A percentile compares a stretch with the other conserved stretches of the same genome.
These are phyloP conservation scores for Eucalyptus camaldulensis DNA, from an alignment of 345 rosid species.

Conservation along the genomic window DNA sequence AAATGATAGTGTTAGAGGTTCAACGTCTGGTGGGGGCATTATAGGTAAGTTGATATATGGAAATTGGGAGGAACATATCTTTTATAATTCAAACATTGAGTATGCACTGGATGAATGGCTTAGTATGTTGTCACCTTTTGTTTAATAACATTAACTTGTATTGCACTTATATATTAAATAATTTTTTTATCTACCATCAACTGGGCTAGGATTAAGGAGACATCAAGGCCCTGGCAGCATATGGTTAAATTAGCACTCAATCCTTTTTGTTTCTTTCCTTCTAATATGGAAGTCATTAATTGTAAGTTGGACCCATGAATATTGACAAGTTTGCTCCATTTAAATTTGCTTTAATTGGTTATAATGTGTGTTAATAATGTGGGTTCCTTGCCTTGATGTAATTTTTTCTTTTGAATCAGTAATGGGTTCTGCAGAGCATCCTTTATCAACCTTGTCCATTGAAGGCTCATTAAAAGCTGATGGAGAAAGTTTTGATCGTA, in stretches of 20 bases:
- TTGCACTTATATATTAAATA: background rate
- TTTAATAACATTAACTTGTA: background rate
- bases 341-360: background rate
- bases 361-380: background rate
- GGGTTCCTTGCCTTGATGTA: background rate
- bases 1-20: conserved; percentile 36
- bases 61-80: background rate
- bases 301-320: background rate
- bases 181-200: background rate
- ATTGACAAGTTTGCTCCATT: background rate
- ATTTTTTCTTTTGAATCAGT: conserved; percentile 33
- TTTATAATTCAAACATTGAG: background rate
- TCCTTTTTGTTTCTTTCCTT: background rate
- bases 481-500: conserved; percentile 57
- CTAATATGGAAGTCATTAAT: background rate
- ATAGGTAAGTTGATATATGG: conserved; percentile 37
- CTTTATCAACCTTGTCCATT: conserved; percentile 68
- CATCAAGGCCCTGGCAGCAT: background rate
- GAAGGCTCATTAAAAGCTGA: conserved; percentile 75
- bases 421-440: conserved; percentile 94
- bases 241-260: background rate
- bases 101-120: background rate
- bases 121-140: background rate
- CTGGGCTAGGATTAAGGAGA: background rate
- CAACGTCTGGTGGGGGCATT: conserved; percentile 91